phyloP scores from a whole-genome alignment of 257 asterid genomes.

The Verbascum thapsus region DNA sequence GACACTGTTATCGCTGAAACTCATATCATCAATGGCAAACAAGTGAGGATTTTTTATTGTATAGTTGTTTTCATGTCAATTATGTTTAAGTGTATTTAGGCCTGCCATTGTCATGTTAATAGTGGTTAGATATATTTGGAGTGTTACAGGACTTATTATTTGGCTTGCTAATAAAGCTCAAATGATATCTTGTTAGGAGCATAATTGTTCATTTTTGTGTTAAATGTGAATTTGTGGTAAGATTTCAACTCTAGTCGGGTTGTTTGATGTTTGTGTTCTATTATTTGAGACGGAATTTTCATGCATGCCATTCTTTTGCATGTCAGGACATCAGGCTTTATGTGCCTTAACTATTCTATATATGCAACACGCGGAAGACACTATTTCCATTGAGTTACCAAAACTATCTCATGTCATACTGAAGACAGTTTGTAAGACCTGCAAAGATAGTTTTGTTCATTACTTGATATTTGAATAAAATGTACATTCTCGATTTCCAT shows the following conservation, averaged over 20 bases:
- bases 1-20: conserved; percentile 88
- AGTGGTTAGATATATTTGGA: neutral
- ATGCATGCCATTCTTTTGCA: neutral
- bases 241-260: neutral
- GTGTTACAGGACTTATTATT: neutral
- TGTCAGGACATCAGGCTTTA: neutral
- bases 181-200: neutral
- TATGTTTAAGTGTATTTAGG: neutral
- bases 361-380: neutral
- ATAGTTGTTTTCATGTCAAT: neutral
- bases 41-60: conserved; percentile 44
- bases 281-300: neutral
- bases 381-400: neutral
- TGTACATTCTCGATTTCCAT: neutral
- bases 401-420: neutral
- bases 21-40: conserved; percentile 87
- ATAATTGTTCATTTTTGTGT: neutral
- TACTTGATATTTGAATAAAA: neutral
- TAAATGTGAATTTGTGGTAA: neutral
- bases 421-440: conserved; percentile 1
- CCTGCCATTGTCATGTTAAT: neutral
- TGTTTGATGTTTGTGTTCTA: neutral
- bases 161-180: conserved; percentile 1
- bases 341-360: neutral
- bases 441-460: neutral